Percentiles rank a stretch among this genome's conserved stretches.
These are phyloP conservation scores for Pseudomassariella vexata DNA, from an alignment of 2,329 filamentous ascomycete species.

Conservation along the genomic window DNA sequence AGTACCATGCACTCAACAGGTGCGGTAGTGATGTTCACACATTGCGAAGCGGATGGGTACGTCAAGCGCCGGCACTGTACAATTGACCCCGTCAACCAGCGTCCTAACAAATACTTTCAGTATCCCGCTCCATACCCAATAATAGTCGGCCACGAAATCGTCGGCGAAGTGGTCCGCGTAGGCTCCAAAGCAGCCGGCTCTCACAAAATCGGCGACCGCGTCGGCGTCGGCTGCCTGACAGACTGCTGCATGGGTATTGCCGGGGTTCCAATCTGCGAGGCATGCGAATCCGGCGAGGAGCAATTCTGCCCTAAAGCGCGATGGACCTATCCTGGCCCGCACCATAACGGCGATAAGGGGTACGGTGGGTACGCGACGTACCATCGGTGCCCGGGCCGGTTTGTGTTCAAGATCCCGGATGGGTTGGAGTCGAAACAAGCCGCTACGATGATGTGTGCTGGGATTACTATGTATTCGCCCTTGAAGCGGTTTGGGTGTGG, in stretches of 20 bases:
- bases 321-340: constrained; percentile 37
- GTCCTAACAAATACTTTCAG: not conserved
- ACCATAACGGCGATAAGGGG: constrained; percentile 41
- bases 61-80: not conserved
- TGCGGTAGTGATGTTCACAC: constrained; percentile 39
- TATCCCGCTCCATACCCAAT: constrained; percentile 18
- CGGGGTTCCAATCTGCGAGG: constrained; percentile 15
- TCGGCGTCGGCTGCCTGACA: constrained; percentile 43
- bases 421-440: constrained; percentile 24
- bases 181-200: constrained; percentile 25
- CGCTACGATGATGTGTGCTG: constrained; percentile 62
- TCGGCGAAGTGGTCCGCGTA: constrained; percentile 35
- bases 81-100: not conserved
- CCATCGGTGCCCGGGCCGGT: constrained; percentile 23
- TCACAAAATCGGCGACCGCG: constrained; percentile 45
- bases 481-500: constrained; percentile 53
- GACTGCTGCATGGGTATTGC: constrained; percentile 29
- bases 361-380: constrained; percentile 42
- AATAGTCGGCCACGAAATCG: constrained; percentile 43
- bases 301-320: constrained; percentile 21
- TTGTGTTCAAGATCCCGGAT: constrained; percentile 35
- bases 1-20: constrained; percentile 3
- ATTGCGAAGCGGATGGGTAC: constrained; percentile 27
- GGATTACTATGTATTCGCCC: constrained; percentile 58
- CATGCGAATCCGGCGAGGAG: constrained; percentile 12